These are phyloP conservation scores for Panaeolus cyanescens DNA, from an alignment of 768 basidiomycete genomes.

Conservation along the genomic window DNA sequence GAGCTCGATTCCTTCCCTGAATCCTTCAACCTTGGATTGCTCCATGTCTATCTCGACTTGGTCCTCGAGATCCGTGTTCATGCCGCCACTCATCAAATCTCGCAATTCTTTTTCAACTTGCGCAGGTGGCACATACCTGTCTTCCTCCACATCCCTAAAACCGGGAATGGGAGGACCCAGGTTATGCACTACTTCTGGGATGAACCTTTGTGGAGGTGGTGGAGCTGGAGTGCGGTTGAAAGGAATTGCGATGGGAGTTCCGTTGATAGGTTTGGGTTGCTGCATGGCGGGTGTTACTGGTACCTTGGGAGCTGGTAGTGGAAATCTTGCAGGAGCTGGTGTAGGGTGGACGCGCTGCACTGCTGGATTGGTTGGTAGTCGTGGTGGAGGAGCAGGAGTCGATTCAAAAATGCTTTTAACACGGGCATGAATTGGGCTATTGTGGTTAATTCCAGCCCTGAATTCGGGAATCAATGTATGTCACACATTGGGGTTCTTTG, in stretches of 20 bases:
- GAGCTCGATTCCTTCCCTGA: conserved; percentile 66
- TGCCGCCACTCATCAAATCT: conserved; percentile 71
- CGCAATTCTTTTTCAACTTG: conserved; percentile 81
- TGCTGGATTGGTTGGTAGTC: conserved; percentile 1
- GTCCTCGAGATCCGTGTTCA: conserved; percentile 52
- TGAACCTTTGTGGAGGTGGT: conserved; percentile 19
- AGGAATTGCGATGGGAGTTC: conserved; percentile 24
- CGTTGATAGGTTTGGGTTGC: not conserved
- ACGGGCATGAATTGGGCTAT: not conserved
- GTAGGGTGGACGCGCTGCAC: not conserved
- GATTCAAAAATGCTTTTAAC: conserved; percentile 3
- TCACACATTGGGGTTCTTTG: not conserved
- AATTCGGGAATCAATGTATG: not conserved
- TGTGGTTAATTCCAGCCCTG: not conserved
- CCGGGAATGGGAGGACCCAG: not conserved
- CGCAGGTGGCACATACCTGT: conserved; percentile 35
- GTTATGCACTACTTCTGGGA: not conserved
- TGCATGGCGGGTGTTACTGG: not conserved
- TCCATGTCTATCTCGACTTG: conserved; percentile 60
- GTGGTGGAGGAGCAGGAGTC: conserved; percentile 1
- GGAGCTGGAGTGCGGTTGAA: conserved; percentile 10
- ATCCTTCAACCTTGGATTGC: conserved; percentile 76
- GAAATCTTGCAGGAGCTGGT: not conserved
- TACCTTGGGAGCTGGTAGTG: not conserved
- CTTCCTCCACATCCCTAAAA: conserved; percentile 17